phyloP scores from a whole-genome alignment of 148 eudicot species.

The Camellia japonica region DNA sequence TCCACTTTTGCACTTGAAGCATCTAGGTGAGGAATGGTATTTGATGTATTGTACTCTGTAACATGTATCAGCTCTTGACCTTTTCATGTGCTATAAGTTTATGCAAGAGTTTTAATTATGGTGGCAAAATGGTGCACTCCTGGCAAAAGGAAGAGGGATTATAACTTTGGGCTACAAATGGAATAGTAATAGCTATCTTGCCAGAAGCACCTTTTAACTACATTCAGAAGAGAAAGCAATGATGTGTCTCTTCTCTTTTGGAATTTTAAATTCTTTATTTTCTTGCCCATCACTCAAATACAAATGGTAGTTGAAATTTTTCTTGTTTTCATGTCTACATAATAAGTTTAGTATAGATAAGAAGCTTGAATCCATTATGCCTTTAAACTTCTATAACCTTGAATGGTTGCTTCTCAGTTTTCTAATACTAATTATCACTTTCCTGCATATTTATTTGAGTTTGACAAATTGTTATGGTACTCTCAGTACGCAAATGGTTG shows the following conservation, averaged over 20 bases:
- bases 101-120: neutral
- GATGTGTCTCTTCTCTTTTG: neutral
- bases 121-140: neutral
- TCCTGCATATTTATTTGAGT: neutral
- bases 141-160: neutral
- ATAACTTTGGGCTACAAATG: neutral
- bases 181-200: no score
- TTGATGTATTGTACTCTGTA: neutral
- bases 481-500: slow-evolving; percentile 11
- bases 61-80: neutral
- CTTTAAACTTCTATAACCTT: neutral
- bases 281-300: neutral
- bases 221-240: neutral
- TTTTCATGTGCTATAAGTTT: neutral
- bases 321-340: neutral
- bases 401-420: neutral
- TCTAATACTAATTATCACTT: neutral
- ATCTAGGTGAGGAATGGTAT: neutral
- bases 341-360: neutral
- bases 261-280: neutral
- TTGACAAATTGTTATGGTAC: neutral
- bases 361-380: slow-evolving; percentile 1
- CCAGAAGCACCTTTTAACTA: neutral
- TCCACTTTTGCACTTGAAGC: neutral
- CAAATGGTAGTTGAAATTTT: neutral